Evolutionary conservation across 805 yeast genomes (phyloP).

Genomic region (Deakozyma indianensis): DNA sequence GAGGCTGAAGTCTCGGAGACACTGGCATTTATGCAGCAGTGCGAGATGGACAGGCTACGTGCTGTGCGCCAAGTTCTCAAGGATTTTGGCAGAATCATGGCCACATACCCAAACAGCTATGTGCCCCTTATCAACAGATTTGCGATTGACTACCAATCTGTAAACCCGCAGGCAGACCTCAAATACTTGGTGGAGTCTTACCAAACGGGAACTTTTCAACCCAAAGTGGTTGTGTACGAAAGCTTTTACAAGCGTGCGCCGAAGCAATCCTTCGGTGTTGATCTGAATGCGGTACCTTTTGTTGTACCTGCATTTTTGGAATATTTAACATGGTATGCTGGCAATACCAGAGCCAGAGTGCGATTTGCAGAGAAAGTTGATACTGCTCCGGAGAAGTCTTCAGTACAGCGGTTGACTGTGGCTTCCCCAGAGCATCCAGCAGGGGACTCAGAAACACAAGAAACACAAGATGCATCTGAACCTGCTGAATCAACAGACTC

Average conservation of each 20-base stretch:
- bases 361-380: background rate
- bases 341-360: background rate
- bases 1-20: slow-evolving; percentile 57
- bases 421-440: background rate
- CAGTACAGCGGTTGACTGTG: too few relatives aligned
- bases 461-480: background rate
- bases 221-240: slow-evolving; percentile 56
- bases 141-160: slow-evolving; percentile 38
- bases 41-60: slow-evolving; percentile 54
- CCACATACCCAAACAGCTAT: slow-evolving; percentile 29
- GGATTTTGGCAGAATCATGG: slow-evolving; percentile 44
- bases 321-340: slow-evolving; percentile 19
- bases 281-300: slow-evolving; percentile 48
- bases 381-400: background rate
- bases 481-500: background rate
- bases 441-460: background rate
- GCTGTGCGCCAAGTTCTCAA: slow-evolving; percentile 53
- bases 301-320: slow-evolving; percentile 45
- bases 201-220: slow-evolving; percentile 58
- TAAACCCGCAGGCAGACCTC: slow-evolving; percentile 52
- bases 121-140: slow-evolving; percentile 31
- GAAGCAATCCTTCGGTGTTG: slow-evolving; percentile 71
- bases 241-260: slow-evolving; percentile 48
- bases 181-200: slow-evolving; percentile 43
- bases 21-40: slow-evolving; percentile 52